A percentile compares a stretch with the other conserved stretches of the same genome.
These are phyloP conservation scores for Tilletia walkeri DNA, from an alignment of 1,284 basidiomycete genomes.

Conservation along the genomic window DNA sequence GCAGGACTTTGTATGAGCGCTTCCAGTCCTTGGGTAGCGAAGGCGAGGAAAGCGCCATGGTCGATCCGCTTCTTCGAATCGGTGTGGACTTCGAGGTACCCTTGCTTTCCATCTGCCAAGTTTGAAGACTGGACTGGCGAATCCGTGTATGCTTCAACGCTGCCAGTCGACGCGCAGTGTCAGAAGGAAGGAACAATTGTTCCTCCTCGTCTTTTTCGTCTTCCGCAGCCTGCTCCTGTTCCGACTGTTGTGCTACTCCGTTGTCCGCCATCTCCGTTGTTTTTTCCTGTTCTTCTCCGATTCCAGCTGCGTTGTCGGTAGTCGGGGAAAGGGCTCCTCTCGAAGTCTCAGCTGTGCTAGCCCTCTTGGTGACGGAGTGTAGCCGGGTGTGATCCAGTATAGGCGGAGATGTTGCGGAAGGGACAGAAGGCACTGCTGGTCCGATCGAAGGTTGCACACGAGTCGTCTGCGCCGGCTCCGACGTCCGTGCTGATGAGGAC, in stretches of 20 bases:
- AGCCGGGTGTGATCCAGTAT: no score
- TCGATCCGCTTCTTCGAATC: not conserved
- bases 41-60: not conserved
- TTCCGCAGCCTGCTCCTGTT: not conserved
- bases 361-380: no score
- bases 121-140: not conserved
- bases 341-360: no score
- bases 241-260: not conserved
- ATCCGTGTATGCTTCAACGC: not conserved
- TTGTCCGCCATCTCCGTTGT: not conserved
- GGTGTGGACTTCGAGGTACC: not conserved
- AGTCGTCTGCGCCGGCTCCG: no score
- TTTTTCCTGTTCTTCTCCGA: no score
- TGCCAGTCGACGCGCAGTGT: not conserved
- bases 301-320: no score
- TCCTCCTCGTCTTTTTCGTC: not conserved
- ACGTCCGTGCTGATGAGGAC: no score
- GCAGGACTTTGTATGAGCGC: not conserved
- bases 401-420: no score
- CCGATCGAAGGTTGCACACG: no score
- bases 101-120: not conserved
- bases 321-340: no score
- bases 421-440: no score
- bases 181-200: not conserved
- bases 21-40: conserved; percentile 1